Percentiles rank a stretch among this genome's conserved stretches.
Conservation (phyloP, 2,329 filamentous ascomycete species). For the Fusarium nisikadoi region DNA sequence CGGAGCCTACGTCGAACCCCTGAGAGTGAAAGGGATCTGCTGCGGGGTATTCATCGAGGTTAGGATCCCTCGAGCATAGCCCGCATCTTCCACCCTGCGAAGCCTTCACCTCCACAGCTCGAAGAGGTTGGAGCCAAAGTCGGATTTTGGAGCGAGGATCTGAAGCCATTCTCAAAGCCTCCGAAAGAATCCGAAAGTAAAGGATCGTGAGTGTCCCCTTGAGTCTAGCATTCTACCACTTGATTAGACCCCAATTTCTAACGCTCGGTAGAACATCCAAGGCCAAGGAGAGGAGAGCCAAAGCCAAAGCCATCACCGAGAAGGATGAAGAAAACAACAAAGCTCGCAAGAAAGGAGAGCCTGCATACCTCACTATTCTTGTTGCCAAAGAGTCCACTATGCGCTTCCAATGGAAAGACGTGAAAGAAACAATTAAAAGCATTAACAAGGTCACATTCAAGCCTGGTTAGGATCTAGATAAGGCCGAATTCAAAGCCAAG, state of each 20-base stretch:
- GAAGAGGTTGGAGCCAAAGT: neutral
- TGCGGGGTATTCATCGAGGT: too few relatives aligned
- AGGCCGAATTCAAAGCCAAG: neutral
- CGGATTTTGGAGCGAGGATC: neutral
- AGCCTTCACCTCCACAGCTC: neutral
- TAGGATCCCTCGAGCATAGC: neutral
- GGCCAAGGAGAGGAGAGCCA: neutral
- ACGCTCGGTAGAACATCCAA: neutral
- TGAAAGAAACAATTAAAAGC: neutral
- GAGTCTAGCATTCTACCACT: neutral
- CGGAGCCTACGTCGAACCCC: neutral
- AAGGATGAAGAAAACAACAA: neutral
- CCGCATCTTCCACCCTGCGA: neutral
- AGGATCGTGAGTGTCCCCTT: neutral
- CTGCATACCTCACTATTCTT: neutral
- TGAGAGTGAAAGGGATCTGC: too few relatives aligned
- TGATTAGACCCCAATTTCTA: neutral
- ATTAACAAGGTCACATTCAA: neutral
- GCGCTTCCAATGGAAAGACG: neutral
- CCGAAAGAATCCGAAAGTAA: neutral
- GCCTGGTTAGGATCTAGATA: neutral
- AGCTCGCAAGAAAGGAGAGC: neutral
- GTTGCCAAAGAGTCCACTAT: neutral
- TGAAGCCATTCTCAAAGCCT: neutral
- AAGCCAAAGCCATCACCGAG: neutral